Evolutionary conservation across 78 protist genomes (phyloP), one percentile per base, ranked within the genome.

Genomic region (Diacronema lutheri): DNA sequence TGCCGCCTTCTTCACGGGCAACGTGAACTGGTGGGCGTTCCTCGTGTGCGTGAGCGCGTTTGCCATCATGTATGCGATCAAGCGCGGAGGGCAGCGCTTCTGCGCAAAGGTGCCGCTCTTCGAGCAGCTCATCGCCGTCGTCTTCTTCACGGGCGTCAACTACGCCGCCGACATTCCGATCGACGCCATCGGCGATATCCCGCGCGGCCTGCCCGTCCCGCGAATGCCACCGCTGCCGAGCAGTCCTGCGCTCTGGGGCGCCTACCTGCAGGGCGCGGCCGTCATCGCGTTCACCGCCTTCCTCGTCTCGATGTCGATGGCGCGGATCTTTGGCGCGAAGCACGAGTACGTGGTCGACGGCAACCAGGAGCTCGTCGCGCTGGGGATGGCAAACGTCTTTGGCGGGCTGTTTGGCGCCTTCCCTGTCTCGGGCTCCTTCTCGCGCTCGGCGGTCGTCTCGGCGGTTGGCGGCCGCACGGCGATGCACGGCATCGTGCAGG

Each of bases 291-390:
- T 94, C 68, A 88, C 92, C 35, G 74, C 90, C 14, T 94, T 82
- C 78, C 69, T 93, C 31, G 73, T 84, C 4, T 33, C 88, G 72
- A 85, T 92, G 19, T 82, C 93, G 13, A 64, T 94, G n/a, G 92
- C 92, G 46, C 73, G 89, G 10, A 62, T 65, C 71, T 82, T 89
- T 41, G 94, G 93, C 1, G 83, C 61, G 61, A 65, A 88, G 66
- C 23, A 81, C 71, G 64, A 69, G 25, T 89, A 88, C 83, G 40
- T 7, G 5, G 62, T 91, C 16, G 89, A 89, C 21, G 40, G 89
- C 7, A 93, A 91, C 84, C 92, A 88, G 79, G 97, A 94, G 73
- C 85, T 94, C 29, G 46, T 93, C 56, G 93, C 95, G 26, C 84
- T 94, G 25, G 97, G 97, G 12, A 50, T 85, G 4, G 73, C 92